phyloP scores from a whole-genome alignment of 1,284 basidiomycete genomes.

The Boletus albobrunnescens region DNA sequence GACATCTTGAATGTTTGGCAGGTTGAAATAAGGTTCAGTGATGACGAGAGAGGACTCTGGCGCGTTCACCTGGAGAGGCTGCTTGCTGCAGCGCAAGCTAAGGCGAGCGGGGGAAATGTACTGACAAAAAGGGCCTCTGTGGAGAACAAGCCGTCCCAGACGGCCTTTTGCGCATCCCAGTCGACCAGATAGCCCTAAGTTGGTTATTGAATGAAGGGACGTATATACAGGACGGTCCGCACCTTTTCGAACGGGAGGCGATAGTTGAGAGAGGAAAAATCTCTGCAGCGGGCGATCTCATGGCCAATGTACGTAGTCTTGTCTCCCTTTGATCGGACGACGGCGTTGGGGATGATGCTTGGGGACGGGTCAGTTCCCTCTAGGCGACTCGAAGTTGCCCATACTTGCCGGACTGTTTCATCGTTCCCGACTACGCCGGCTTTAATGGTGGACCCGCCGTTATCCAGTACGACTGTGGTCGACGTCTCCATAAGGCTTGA shows the following conservation, averaged over 20 bases:
- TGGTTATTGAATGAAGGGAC: slow-evolving; percentile 11
- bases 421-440: slow-evolving; percentile 47
- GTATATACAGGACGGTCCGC: no score
- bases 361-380: slow-evolving; percentile 1
- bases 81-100: slow-evolving; percentile 3
- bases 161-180: slow-evolving; percentile 88
- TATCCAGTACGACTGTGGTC: slow-evolving; percentile 72
- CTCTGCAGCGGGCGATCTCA: slow-evolving; percentile 70
- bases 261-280: slow-evolving; percentile 77
- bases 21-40: slow-evolving; percentile 91
- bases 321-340: slow-evolving; percentile 77
- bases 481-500: slow-evolving; percentile 26
- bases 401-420: slow-evolving; percentile 22
- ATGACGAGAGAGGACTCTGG: slow-evolving; percentile 72
- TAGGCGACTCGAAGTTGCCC: no score
- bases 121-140: slow-evolving; percentile 64
- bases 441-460: slow-evolving; percentile 81
- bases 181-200: slow-evolving; percentile 82
- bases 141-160: slow-evolving; percentile 86
- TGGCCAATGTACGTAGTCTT: slow-evolving; percentile 78
- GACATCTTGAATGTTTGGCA: slow-evolving; percentile 85
- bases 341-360: slow-evolving; percentile 75
- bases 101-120: slow-evolving; percentile 4
- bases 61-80: slow-evolving; percentile 60
- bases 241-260: slow-evolving; percentile 86